These are phyloP conservation scores for Cercis canadensis DNA, from an alignment of 306 rosid genomes.

Conservation along the genomic window DNA sequence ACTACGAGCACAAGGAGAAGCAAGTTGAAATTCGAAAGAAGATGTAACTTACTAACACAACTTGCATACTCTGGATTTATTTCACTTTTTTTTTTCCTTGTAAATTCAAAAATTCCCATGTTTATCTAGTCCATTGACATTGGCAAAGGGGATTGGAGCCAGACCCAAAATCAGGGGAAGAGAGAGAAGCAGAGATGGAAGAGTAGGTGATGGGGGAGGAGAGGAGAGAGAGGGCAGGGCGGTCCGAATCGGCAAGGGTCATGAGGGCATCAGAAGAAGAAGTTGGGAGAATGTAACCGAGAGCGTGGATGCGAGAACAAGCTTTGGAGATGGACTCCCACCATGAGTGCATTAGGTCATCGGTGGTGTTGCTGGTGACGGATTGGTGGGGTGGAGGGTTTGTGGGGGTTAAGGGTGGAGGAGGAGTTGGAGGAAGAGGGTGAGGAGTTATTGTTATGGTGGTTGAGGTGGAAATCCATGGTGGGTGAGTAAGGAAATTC, in stretches of 20 bases:
- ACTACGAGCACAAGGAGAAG: no score
- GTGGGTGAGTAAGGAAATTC: background rate
- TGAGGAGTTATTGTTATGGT: slow-evolving; percentile 35
- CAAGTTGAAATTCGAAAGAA: no score
- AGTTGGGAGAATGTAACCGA: slow-evolving; percentile 58
- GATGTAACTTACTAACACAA: no score
- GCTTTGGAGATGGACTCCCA: slow-evolving; percentile 97
- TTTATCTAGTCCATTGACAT: no score
- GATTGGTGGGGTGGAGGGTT: slow-evolving; percentile 17
- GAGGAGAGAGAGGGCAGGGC: slow-evolving; percentile 93
- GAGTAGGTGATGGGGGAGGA: slow-evolving; percentile 71
- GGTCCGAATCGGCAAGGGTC: slow-evolving; percentile 93
- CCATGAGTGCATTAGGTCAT: slow-evolving; percentile 91
- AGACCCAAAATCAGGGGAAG: slow-evolving; percentile 58
- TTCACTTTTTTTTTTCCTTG: no score
- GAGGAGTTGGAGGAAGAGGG: slow-evolving; percentile 41
- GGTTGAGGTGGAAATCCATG: slow-evolving; percentile 63
- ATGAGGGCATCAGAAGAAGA: slow-evolving; percentile 50
- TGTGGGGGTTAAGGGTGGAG: slow-evolving; percentile 2
- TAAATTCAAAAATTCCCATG: no score
- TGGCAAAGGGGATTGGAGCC: slow-evolving; percentile 93
- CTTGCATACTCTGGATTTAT: no score
- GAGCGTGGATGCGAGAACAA: slow-evolving; percentile 87
- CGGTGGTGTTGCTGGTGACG: slow-evolving; percentile 23
- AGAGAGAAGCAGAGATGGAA: slow-evolving; percentile 60